Conservation (phyloP, 768 basidiomycete species). For the Calocera viscosa region DNA sequence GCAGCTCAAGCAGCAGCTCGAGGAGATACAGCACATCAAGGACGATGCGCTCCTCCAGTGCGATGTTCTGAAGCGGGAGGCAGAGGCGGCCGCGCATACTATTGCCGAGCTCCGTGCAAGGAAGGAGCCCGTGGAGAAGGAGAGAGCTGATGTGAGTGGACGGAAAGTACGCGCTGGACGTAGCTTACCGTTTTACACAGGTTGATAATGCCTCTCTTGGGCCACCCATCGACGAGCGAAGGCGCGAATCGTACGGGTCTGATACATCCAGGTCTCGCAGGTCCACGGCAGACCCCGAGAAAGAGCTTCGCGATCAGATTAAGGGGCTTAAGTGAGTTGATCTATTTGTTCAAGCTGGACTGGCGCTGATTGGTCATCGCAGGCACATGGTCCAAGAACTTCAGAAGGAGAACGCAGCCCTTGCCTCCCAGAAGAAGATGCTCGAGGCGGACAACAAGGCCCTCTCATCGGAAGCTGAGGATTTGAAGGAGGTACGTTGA, state of each 20-base stretch:
- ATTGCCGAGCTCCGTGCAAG: background rate
- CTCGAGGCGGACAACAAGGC: slow-evolving; percentile 65
- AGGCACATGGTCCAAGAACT: slow-evolving; percentile 83
- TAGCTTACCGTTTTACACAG: background rate
- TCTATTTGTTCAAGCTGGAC: slow-evolving; percentile 2
- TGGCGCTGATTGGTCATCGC: background rate
- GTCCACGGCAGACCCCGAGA: slow-evolving; percentile 20
- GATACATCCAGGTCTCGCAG: slow-evolving; percentile 8
- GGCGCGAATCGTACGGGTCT: background rate
- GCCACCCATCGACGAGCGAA: background rate
- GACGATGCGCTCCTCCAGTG: slow-evolving; percentile 10
- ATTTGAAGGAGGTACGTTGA: slow-evolving; percentile 52
- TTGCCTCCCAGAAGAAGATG: slow-evolving; percentile 53
- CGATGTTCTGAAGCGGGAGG: slow-evolving; percentile 10
- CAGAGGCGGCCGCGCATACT: background rate
- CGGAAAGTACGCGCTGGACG: background rate
- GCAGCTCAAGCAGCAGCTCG: slow-evolving; percentile 21
- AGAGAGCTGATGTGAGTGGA: slow-evolving; percentile 3
- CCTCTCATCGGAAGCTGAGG: slow-evolving; percentile 51
- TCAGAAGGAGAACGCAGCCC: slow-evolving; percentile 60
- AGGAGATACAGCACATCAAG: slow-evolving; percentile 16
- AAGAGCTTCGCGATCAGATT: slow-evolving; percentile 47
- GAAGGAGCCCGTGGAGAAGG: slow-evolving; percentile 1
- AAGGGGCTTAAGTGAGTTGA: slow-evolving; percentile 62
- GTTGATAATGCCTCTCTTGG: background rate